Evolutionary conservation across 352 stramenopile species (phyloP), one percentile per base, ranked within the genome.

Genomic region (Phytophthora europaea): DNA sequence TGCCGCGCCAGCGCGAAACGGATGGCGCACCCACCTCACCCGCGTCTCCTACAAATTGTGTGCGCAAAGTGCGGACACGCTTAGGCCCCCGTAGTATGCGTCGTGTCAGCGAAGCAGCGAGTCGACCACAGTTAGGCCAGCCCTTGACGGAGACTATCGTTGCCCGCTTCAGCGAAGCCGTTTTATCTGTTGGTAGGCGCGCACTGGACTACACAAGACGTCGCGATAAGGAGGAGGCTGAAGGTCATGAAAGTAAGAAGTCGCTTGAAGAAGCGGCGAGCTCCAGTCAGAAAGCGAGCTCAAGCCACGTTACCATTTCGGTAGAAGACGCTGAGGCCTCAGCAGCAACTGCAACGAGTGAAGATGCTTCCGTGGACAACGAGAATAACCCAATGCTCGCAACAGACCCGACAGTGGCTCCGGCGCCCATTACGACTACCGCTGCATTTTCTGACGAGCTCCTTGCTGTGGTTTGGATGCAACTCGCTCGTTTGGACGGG

Each of bases 401-500:
- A 43, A 43, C 67, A 2, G 74, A 82, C 22, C 22, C 5, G 16
- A 70, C 56, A 60, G 61, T 51, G 40, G 53, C 34, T 38, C 38
- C 61, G 47, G 57, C 57, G 45, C 20, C 73, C 66, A 55, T 73
- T 76, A 55, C 72, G 28, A 65, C 61, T 0, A 65, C 78, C 4
- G 52, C 80, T 16, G 65, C 68, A 3, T 93, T 95, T 28, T 80
- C 88, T 0, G 79, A 91, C 58, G 87, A 95, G 60, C 56, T 95
- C 6, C 60, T 97, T 16, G 83, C 88, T 0, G 77, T 92, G n/a
- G 65, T 94, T 22, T 97, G 90, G 90, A 97, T 94, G 84, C 80
- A 92, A 13, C 63, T 95, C 7, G 90, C 89, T 22, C 89, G 84
- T 22, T 40, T 95, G 51, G 90, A 97, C 33, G 90, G 88, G 4